Percentiles rank a stretch among this genome's conserved stretches.
These are phyloP conservation scores for Xylaria sp. DNA, from an alignment of 2,329 filamentous ascomycete species.

Conservation along the genomic window DNA sequence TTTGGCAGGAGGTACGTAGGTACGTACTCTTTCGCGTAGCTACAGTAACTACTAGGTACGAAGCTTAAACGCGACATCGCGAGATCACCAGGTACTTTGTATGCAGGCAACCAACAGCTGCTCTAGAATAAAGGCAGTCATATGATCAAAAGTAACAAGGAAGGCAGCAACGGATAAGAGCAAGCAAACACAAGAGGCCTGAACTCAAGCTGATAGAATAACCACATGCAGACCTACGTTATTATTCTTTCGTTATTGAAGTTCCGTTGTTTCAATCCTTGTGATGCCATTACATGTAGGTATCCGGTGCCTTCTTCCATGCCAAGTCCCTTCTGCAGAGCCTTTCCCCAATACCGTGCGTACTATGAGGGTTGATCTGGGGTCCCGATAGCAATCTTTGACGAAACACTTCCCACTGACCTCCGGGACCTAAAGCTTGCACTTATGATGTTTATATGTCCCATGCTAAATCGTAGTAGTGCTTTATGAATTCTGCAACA, in stretches of 20 bases:
- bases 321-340: neutral
- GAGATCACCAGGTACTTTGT: neutral
- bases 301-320: neutral
- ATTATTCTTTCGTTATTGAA: slow-evolving; percentile 3
- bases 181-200: neutral
- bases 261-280: neutral
- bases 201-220: neutral
- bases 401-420: neutral
- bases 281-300: neutral
- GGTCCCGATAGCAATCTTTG: neutral
- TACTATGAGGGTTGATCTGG: neutral
- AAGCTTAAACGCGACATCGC: neutral
- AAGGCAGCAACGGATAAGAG: neutral
- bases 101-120: neutral
- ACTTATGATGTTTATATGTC: neutral
- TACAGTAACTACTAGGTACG: neutral
- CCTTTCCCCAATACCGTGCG: too few species aligned
- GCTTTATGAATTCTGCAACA: neutral
- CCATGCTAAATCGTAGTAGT: neutral
- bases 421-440: neutral
- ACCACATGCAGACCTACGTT: neutral
- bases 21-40: neutral
- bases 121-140: neutral
- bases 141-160: neutral
- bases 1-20: neutral